Percentiles rank a stretch among this genome's conserved stretches.
Conservation (phyloP, 306 rosid species). For the Rosa rugosa region DNA sequence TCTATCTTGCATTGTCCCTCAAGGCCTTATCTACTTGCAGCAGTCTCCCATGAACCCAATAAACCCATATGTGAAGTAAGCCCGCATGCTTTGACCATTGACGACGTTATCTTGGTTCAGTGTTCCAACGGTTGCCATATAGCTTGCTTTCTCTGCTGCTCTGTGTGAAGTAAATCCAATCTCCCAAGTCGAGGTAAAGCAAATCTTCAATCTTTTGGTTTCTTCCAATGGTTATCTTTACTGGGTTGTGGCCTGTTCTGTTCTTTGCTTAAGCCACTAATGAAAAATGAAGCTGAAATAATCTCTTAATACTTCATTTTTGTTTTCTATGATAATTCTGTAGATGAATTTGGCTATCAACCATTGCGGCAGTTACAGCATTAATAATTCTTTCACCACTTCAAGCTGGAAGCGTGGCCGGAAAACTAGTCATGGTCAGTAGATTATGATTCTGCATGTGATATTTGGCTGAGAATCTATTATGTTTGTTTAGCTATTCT, state of each 20-base stretch:
- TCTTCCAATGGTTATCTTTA: background rate
- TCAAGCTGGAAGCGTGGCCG: constrained; percentile 25
- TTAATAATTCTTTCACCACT: constrained; percentile 20
- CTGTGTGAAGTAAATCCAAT: background rate
- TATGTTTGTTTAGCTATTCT: background rate
- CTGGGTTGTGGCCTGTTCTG: background rate
- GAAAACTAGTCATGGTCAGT: constrained; percentile 28
- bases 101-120: background rate
- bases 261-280: background rate
- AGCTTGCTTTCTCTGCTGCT: constrained; percentile 9
- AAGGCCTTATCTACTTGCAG: no score
- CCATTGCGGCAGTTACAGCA: constrained; percentile 26
- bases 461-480: background rate
- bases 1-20: no score
- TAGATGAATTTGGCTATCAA: constrained; percentile 43
- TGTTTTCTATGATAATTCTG: background rate
- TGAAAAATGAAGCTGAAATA: background rate
- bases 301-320: background rate
- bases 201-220: background rate
- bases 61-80: background rate
- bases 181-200: constrained; percentile 11
- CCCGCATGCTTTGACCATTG: background rate
- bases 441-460: background rate
- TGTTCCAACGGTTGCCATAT: background rate
- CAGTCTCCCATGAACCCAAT: background rate